Evolutionary conservation across 2,329 filamentous ascomycete species (phyloP), one percentile per base, ranked within the genome.

Genomic region (Xylaria digitata): DNA sequence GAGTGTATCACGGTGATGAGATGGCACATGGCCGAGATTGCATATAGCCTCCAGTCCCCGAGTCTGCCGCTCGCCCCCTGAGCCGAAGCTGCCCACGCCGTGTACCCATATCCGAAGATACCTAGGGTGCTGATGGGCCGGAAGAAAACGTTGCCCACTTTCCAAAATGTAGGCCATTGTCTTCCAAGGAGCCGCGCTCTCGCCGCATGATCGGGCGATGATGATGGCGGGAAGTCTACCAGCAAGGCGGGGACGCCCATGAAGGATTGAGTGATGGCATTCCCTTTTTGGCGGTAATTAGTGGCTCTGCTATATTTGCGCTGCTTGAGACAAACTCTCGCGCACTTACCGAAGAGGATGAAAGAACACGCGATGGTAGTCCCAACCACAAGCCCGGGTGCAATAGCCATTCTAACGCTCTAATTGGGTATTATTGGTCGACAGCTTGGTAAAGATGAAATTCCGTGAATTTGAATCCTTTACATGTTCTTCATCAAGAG

Each of bases 221-320:
- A 77, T 26, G 81, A 76, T 7, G 76, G 66, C 26, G 82, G 82
- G 72, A 83, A 84, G 70, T 82, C 79, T 67, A 83, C 79, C 15
- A 85, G 77, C 43, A 85, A 76, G 3, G 81, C 82, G 6, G 83
- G 83, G 43, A 84, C 80, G 17, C 81, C 82, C 83, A 85, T 85
- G 76, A 80, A 84, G 17, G 82, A 84, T 74, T 85, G 83, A 26
- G 83, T 85, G 62, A 85, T 82, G 13, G 83, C 83, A 76, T 85
- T 85, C 62, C 83, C 83, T 84, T 37, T 4, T 56, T 40, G 21
- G 46, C 15, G 3, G 8, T 3, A n/a, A 21, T 66, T 17, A 67
- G 8, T 57, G 32, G 1, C 7, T 21, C 67, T 21, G 37, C 15
- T 2, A 15, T 6, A 0, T 60, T n/a, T 46, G 34, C 1, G 42